phyloP scores from a whole-genome alignment of 441 rosid genomes.

The Brassica hybrid region DNA sequence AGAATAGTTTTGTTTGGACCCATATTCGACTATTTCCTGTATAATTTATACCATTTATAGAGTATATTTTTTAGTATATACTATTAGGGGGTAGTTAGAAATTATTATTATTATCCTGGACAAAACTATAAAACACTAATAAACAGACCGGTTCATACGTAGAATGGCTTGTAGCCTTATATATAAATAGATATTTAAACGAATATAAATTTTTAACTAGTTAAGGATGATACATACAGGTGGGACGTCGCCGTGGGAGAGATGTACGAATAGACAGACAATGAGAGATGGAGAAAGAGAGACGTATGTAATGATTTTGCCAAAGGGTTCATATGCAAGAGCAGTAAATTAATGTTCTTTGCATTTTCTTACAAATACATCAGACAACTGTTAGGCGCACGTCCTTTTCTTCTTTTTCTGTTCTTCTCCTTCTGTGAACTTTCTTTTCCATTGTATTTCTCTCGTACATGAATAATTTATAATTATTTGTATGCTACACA shows the following conservation, averaged over 20 bases:
- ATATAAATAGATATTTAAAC: background rate
- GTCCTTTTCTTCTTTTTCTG: conserved; percentile 43
- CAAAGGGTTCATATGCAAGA: conserved; percentile 39
- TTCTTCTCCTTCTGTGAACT: conserved; percentile 1
- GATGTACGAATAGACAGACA: conserved; percentile 24
- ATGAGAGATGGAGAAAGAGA: conserved; percentile 38
- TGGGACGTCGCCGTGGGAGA: background rate
- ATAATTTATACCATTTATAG: too few species aligned
- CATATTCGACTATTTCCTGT: background rate
- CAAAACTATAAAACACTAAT: background rate
- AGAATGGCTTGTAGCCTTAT: background rate
- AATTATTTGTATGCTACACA: conserved; percentile 12
- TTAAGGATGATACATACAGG: background rate
- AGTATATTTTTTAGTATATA: background rate
- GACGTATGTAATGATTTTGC: conserved; percentile 25
- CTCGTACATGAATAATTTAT: background rate
- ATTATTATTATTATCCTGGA: too few species aligned
- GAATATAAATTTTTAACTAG: background rate
- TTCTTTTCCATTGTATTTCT: conserved; percentile 26
- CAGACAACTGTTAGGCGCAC: conserved; percentile 59
- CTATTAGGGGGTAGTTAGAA: background rate
- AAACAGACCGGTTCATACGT: too few species aligned
- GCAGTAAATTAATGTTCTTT: conserved; percentile 25
- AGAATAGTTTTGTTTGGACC: conserved; percentile 18
- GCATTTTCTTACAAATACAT: conserved; percentile 27